Base-by-base conservation (phyloP, 1,284 basidiomycete species). In the Abortiporus biennis region DNA sequence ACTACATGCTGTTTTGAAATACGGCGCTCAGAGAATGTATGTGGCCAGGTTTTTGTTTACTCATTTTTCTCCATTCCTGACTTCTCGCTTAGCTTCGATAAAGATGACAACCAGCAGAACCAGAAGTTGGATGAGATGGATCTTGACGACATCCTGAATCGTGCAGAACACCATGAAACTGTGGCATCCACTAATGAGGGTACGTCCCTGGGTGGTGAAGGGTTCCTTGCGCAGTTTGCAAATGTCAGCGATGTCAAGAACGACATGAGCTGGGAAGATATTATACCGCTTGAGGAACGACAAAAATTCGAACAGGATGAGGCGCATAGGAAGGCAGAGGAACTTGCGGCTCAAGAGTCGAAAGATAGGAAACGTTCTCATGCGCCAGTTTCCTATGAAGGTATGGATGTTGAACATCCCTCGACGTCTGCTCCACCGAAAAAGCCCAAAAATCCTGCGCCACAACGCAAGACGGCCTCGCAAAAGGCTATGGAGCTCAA, bases 111-210 rank as follows among this genome's bases (percentile, higher is more conserved):
- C 41, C 84, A 87, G 47, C 92, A 96, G 64, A 93, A 84, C 65
- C 81, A 94, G 67, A 98, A 99, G 68, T 83, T 99, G 34, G 95
- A 97, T 59, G 93, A 98, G 62, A 94, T 99, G 92, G 94, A 99
- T 63, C 80, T 99, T 12, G 96, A 99, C 63, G 96, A 98, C 53
- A 95, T 99, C 56, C 79, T 99, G 42, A 95, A 87, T 58, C 87
- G 92, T 50, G 96, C 96, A 34, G 96, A 99, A 64, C 92, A 91
- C 54, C 94, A 96, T 64, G 96, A 99, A 66, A 99, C 96, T 1
- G 77, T 93, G 54, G 82, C 82, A 8, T 79, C 81, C 31, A 76
- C 76, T 33, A 84, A 79, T 24, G 90, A 93, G 23, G 81, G 81
- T 49, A 72, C 85, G 20, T 98, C 95, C 2, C 78, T 97, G 13